Evolutionary conservation across 192 early-diverging fungal species (phyloP), one percentile per base, ranked within the genome.

Genomic region (Polychytrium aggregatum): DNA sequence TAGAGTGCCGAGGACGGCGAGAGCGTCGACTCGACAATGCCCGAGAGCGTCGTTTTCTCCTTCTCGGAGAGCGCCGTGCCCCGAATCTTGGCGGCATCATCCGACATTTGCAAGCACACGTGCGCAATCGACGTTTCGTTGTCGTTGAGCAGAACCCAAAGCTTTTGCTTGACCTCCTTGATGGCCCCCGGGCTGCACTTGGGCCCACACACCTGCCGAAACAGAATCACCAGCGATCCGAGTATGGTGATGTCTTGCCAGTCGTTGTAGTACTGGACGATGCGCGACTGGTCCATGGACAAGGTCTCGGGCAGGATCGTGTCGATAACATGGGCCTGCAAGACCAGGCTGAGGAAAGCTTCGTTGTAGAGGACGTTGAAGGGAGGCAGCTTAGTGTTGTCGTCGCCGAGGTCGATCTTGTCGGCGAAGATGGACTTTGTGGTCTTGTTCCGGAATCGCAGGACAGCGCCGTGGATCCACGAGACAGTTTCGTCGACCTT

Each of bases 131-230:
- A 62, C 27, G 70, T 74, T 2, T 73, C 74, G 30, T 40, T 37
- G 52, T 76, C 70, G 50, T 76, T 76, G 37, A 76, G 46, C 34
- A 74, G 54, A 24, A 73, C 60, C 74, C 74, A 76, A 0, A 73
- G 55, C 17, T 40, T 54, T 13, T 60, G 44, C 29, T 70, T 70
- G 46, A 36, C 31, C 22, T 57, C 43, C 28, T 39, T 20, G 20
- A 51, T 29, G 22, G 25, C 20, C 21, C 57, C 55, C 2, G 29
- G 34, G 9, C 31, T 39, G 24, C 54, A 46, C 33, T 44, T 53
- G 13, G 57, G 57, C 1, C 72, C 72, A 24, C 45, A 45, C 1
- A 59, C 50, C 41, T 71, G 68, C 21, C 48, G 38, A 51, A 65
- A 76, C 26, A 76, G 41, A 5, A 76, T 51, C 0, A 76, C 47